Conservation (phyloP, 306 rosid species). For the Vicia faba region DNA sequence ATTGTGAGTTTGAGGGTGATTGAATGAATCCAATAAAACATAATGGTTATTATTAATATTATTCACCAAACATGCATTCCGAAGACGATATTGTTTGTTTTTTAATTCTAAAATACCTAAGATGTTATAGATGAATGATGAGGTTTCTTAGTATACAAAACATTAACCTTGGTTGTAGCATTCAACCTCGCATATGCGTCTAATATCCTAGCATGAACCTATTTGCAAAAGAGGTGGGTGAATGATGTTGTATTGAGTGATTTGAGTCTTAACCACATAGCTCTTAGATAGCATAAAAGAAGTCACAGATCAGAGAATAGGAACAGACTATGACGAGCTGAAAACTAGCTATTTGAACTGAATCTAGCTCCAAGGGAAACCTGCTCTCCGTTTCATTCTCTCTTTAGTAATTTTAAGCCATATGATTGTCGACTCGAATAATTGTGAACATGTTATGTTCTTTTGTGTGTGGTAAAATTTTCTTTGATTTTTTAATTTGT, state of each 20-base stretch:
- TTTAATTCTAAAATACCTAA: too few species aligned
- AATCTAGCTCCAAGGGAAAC: conserved; percentile 1
- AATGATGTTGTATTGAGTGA: background rate
- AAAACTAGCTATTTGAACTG: background rate
- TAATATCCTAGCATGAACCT: background rate
- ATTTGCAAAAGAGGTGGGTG: background rate
- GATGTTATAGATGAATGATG: background rate
- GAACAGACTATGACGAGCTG: background rate
- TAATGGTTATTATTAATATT: background rate
- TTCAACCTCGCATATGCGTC: background rate
- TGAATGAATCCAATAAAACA: background rate
- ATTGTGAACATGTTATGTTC: too few species aligned
- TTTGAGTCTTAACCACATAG: background rate
- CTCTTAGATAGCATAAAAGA: background rate
- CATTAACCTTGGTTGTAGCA: background rate
- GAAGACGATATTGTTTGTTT: too few species aligned
- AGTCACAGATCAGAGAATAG: background rate
- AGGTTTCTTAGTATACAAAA: background rate
- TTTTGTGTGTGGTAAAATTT: too few species aligned
- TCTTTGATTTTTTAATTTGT: too few species aligned
- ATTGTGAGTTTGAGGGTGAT: background rate
- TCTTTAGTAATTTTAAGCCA: too few species aligned
- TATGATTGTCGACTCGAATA: too few species aligned
- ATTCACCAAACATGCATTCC: too few species aligned
- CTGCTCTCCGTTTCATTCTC: too few species aligned